Percentiles rank a stretch among this genome's conserved stretches.
Evolutionary conservation across 495 filamentous ascomycete species (phyloP).

Genomic region (Choiromyces venosus): DNA sequence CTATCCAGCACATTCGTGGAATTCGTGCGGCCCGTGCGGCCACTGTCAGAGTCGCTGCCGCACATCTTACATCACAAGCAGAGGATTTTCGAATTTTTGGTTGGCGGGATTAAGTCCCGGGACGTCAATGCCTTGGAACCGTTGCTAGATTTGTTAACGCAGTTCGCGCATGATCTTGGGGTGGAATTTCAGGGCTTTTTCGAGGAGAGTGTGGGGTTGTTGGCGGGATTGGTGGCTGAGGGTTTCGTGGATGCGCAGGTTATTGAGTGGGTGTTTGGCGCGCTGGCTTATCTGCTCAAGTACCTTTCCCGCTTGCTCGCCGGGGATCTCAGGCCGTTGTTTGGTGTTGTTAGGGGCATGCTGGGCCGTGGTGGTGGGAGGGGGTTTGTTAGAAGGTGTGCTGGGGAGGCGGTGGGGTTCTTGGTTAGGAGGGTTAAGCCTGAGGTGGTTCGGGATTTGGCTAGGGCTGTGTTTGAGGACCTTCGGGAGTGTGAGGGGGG

Average conservation of each 20-base stretch:
- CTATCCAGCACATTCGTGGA: constrained; percentile 69
- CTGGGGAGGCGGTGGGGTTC: constrained; percentile 92
- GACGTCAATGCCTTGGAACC: constrained; percentile 77
- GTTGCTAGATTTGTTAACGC: constrained; percentile 71
- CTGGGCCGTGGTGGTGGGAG: constrained; percentile 79
- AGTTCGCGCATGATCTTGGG: constrained; percentile 88
- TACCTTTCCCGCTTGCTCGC: constrained; percentile 82
- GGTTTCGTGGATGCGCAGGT: constrained; percentile 47
- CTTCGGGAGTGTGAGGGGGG: constrained; percentile 48
- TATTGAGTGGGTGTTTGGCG: constrained; percentile 86
- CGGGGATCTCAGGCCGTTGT: constrained; percentile 75
- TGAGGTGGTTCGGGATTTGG: constrained; percentile 61
- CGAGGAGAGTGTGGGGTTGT: constrained; percentile 59
- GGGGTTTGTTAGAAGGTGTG: constrained; percentile 77
- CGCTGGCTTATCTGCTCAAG: constrained; percentile 93
- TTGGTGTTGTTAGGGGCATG: constrained; percentile 74
- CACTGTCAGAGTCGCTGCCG: constrained; percentile 79
- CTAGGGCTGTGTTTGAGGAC: constrained; percentile 64
- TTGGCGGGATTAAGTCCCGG: constrained; percentile 67
- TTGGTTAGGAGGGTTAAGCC: constrained; percentile 83
- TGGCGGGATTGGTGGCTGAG: constrained; percentile 59
- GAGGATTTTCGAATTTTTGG: constrained; percentile 71
- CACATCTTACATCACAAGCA: constrained; percentile 85
- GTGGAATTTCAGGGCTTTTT: constrained; percentile 86
- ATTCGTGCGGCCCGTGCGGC: constrained; percentile 61